phyloP scores from a whole-genome alignment of 345 rosid species.

The Boechera divaricarpa region DNA sequence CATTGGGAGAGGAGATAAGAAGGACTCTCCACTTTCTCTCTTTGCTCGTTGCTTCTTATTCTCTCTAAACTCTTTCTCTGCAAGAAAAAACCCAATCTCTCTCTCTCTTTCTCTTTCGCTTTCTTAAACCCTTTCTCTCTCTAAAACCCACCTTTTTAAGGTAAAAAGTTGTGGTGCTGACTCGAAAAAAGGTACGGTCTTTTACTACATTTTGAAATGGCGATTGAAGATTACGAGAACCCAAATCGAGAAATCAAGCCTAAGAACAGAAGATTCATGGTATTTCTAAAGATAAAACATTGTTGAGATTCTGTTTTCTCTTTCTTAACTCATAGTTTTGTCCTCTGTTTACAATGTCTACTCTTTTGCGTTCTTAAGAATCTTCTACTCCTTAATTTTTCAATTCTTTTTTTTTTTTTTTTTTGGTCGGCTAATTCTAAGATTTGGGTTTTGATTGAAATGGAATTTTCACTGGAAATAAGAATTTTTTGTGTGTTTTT shows the following conservation, averaged over 20 bases:
- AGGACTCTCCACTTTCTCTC: constrained; percentile 41
- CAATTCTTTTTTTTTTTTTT: background rate
- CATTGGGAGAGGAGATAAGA: constrained; percentile 61
- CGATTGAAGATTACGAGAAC: constrained; percentile 77
- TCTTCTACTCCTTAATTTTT: background rate
- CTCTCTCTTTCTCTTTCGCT: constrained; percentile 33
- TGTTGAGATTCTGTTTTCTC: constrained; percentile 1
- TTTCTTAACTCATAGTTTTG: background rate
- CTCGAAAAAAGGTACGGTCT: constrained; percentile 16
- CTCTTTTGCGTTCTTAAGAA: background rate
- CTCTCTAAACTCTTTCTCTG: constrained; percentile 43
- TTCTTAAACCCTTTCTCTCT: constrained; percentile 40
- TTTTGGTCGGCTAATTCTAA: background rate
- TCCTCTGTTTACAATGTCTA: background rate
- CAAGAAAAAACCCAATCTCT: constrained; percentile 36
- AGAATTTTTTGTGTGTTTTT: background rate
- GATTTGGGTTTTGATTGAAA: constrained; percentile 34
- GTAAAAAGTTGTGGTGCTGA: background rate
- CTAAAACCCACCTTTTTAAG: background rate
- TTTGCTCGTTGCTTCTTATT: constrained; percentile 23
- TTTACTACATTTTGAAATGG: constrained; percentile 58
- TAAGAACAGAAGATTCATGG: constrained; percentile 70
- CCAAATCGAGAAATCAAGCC: constrained; percentile 73
- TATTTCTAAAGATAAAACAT: constrained; percentile 26
- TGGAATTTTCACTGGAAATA: constrained; percentile 1